Evolutionary conservation across 164 flowering plant genomes (phyloP).

Genomic region (Sextonia rubra): DNA sequence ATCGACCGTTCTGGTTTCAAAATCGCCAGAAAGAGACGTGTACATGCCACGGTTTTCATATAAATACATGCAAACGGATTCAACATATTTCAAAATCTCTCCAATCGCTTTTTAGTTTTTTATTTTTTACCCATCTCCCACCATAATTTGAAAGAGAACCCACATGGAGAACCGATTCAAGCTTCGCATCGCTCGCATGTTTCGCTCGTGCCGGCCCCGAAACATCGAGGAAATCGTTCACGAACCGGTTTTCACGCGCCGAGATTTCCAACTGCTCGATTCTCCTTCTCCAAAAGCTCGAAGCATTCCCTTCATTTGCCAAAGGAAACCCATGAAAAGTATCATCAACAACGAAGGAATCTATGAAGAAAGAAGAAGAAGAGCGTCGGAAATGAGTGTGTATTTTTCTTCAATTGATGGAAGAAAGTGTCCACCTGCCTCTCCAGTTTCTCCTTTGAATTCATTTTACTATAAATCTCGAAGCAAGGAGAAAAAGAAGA

Average conservation of each 20-base stretch:
- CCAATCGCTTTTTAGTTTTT: not conserved
- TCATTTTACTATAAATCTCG: not conserved
- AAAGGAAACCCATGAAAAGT: conserved; percentile 1
- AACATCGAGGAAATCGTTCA: conserved; percentile 37
- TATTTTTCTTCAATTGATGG: conserved; percentile 8
- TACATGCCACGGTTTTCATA: no score
- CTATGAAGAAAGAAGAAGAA: conserved; percentile 19
- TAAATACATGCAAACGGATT: not conserved
- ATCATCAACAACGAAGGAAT: not conserved
- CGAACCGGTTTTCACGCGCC: conserved; percentile 28
- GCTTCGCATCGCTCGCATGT: conserved; percentile 45
- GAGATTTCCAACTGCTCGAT: conserved; percentile 14
- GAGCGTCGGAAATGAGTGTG: no score
- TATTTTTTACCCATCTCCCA: not conserved
- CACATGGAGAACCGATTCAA: conserved; percentile 57
- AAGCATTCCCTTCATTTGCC: conserved; percentile 23
- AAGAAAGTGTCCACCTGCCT: conserved; percentile 41
- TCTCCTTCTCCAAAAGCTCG: conserved; percentile 15
- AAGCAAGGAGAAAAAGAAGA: not conserved
- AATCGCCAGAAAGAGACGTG: no score
- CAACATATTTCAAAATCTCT: not conserved
- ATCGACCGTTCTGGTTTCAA: no score
- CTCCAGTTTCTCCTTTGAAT: conserved; percentile 32
- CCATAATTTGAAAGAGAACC: not conserved
- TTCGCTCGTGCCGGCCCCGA: conserved; percentile 50